These are phyloP conservation scores for Starmerella sp. DNA, from an alignment of 805 yeast genomes.

Conservation along the genomic window DNA sequence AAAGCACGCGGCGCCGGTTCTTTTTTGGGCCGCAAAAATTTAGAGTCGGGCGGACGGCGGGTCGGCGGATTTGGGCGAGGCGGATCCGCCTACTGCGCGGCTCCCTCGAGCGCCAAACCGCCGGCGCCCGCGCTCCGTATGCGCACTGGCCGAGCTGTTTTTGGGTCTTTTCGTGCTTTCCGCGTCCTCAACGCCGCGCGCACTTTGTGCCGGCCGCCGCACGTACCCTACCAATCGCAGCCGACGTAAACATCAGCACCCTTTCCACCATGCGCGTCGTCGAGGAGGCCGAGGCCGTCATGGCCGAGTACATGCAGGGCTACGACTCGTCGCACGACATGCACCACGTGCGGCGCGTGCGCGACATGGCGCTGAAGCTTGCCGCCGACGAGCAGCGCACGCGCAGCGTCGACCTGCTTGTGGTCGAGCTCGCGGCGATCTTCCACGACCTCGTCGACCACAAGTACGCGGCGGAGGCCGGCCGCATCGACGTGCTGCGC, in stretches of 20 bases:
- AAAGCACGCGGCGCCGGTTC: no score
- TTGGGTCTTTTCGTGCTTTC: no score
- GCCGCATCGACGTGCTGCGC: constrained; percentile 9
- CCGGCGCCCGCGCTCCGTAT: no score
- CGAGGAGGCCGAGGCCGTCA: constrained; percentile 5
- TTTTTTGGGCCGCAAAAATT: no score
- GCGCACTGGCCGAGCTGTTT: no score
- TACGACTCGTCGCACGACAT: constrained; percentile 29
- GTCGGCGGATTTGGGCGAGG: no score
- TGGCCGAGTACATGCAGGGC: constrained; percentile 21
- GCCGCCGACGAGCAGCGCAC: constrained; percentile 15
- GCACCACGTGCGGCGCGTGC: constrained; percentile 27
- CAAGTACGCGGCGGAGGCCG: constrained; percentile 23
- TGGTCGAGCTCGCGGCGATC: constrained; percentile 28
- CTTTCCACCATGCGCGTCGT: not conserved
- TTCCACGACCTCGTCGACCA: constrained; percentile 29
- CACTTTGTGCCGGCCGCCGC: no score
- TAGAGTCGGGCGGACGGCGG: no score
- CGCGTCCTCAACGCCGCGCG: no score
- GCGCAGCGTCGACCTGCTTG: constrained; percentile 18
- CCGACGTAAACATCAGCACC: not conserved
- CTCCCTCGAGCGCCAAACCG: no score
- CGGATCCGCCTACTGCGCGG: no score
- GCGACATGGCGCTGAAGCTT: constrained; percentile 23
- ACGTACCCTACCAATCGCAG: not conserved